Percentiles rank a stretch among this genome's conserved stretches.
phyloP scores from a whole-genome alignment of 148 eudicot species.

The Drosera capensis region DNA sequence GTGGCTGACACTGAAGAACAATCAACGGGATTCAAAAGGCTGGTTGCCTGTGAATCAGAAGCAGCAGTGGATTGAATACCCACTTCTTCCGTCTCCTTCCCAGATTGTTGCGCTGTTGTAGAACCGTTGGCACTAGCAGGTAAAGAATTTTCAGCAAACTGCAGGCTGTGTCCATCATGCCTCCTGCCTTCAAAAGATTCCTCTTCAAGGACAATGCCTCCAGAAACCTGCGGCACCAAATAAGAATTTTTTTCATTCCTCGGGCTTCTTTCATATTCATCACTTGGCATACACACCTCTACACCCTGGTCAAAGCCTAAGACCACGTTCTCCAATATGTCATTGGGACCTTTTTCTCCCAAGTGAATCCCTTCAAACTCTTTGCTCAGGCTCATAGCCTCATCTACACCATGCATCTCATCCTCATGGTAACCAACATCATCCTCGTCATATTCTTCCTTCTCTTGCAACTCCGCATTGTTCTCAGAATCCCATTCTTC shows the following conservation, averaged over 20 bases:
- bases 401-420: constrained; percentile 61
- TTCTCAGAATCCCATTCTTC: constrained; percentile 76
- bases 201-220: constrained; percentile 13
- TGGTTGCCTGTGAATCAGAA: constrained; percentile 16
- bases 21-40: constrained; percentile 18
- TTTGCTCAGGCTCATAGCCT: constrained; percentile 30
- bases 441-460: constrained; percentile 90
- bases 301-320: constrained; percentile 94
- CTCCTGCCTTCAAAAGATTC: constrained; percentile 22
- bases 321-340: constrained; percentile 50
- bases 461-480: constrained; percentile 50
- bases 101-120: constrained; percentile 16
- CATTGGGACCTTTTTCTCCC: constrained; percentile 30
- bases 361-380: constrained; percentile 56
- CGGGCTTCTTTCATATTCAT: constrained; percentile 46
- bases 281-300: constrained; percentile 67
- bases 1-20: constrained; percentile 12
- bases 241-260: constrained; percentile 22
- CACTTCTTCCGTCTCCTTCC: constrained; percentile 18
- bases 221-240: constrained; percentile 24
- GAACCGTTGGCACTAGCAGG: constrained; percentile 13
- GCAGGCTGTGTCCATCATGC: constrained; percentile 20
- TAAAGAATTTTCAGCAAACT: constrained; percentile 16
- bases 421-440: constrained; percentile 66
- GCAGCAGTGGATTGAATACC: constrained; percentile 14